Percentiles rank a stretch among this genome's conserved stretches.
phyloP scores from a whole-genome alignment of 139 green algal species.

The Chlamydomonas eustigma region DNA sequence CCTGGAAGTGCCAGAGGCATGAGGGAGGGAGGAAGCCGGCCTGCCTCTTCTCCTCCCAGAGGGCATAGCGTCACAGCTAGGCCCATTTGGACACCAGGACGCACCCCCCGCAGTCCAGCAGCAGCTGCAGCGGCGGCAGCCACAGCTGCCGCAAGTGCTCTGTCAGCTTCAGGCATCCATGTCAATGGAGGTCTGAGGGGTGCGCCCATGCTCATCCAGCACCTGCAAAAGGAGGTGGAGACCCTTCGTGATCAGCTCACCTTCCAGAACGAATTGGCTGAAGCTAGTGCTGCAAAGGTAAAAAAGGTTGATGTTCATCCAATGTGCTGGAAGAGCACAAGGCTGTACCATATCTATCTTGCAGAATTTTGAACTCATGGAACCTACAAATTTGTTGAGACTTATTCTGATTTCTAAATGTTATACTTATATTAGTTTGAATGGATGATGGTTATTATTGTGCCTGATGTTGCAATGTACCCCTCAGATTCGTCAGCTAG shows the following conservation, averaged over 20 bases:
- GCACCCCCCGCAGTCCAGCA: neutral
- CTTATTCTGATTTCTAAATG: too few species aligned
- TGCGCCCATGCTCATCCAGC: slow-evolving; percentile 29
- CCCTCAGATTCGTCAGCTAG: slow-evolving; percentile 38
- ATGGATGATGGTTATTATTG: too few species aligned
- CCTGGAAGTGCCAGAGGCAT: too few species aligned
- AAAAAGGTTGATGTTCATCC: too few species aligned
- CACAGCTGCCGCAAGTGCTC: slow-evolving; percentile 1
- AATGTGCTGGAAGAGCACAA: too few species aligned
- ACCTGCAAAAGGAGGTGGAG: slow-evolving; percentile 45
- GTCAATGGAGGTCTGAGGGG: slow-evolving; percentile 29
- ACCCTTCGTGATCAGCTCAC: slow-evolving; percentile 41
- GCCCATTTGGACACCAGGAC: neutral
- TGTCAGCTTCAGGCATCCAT: slow-evolving; percentile 22
- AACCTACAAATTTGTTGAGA: too few species aligned
- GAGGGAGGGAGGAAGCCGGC: neutral
- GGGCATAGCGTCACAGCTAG: too few species aligned
- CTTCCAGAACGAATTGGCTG: slow-evolving; percentile 42
- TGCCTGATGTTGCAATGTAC: too few species aligned
- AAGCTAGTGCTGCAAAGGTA: slow-evolving; percentile 46
- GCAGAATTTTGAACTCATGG: too few species aligned
- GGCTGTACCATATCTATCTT: too few species aligned
- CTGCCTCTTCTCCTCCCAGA: neutral
- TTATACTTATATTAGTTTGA: too few species aligned
- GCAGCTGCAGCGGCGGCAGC: neutral